Evolutionary conservation across 2,329 filamentous ascomycete genomes (phyloP), one percentile per base, ranked within the genome.

Genomic region (Teratosphaeria pseudoeucalypti): DNA sequence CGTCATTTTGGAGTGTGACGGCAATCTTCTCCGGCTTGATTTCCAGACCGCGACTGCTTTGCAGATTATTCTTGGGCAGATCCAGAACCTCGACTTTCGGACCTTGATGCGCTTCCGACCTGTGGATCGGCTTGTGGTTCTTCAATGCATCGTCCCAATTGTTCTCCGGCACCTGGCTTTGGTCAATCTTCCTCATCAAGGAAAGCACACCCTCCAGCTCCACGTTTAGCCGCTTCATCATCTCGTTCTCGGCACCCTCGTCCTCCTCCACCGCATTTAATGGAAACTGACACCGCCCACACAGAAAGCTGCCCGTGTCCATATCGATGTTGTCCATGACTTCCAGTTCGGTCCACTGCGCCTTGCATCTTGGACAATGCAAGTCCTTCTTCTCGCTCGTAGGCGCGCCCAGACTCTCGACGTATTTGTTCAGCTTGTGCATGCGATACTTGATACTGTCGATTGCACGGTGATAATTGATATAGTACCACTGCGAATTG

Each of bases 381-480:
- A 92, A 95, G 71, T 97, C 94, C 73, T 96, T 96, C 73, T 90
- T 88, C 74, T 97, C 92, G 59, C 74, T 73, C 10, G 87, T 87
- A 0, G 90, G 87, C 19, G 89, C 85, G 16, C 89, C 89, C 60
- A 90, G 86, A 16, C 87, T 86, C 75, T 96, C 92, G 61, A 97
- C 90, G 58, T 88, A 85, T 72, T 92, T 92, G 66, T 92, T 91
- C 66, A 97, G 85, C 59, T 87, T 87, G 71, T 92, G 92, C 57
- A 96, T 85, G 63, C 90, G 87, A 82, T 89, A 99, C 74, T 99
- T 99, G 76, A 96, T 95, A 55, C 90, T 90, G 75, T 99, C 94
- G 70, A 99, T 90, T 39, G 92, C 90, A 60, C 90, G 88, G 61
- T 94, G 90, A 70, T 95, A 95, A 72, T 96, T 92, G 72, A 99